Percentiles rank a stretch among this genome's conserved stretches.
Conservation (phyloP, 306 rosid species). For the Rosa chinensis region DNA sequence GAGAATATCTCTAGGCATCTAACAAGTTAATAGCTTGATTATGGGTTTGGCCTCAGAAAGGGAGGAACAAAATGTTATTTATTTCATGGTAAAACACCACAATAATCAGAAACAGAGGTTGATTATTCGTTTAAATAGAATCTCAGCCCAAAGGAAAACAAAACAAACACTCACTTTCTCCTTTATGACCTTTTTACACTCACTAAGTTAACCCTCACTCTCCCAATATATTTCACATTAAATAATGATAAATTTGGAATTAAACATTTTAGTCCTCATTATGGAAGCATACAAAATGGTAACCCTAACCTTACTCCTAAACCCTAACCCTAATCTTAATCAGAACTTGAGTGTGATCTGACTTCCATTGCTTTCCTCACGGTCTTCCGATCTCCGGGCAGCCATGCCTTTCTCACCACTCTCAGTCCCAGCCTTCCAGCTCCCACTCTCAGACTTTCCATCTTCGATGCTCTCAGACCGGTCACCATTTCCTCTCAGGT, state of each 20-base stretch:
- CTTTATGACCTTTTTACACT: constrained; percentile 43
- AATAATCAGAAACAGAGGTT: neutral
- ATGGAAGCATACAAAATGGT: constrained; percentile 14
- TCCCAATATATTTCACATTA: neutral
- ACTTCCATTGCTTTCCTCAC: constrained; percentile 74
- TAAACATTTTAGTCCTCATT: neutral
- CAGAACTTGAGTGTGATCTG: constrained; percentile 85
- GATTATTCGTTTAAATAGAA: constrained; percentile 12
- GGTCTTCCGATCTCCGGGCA: constrained; percentile 42
- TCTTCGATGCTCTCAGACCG: constrained; percentile 92
- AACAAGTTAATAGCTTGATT: neutral
- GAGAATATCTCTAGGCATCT: neutral
- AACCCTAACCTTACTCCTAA: constrained; percentile 13
- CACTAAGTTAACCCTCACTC: constrained; percentile 7
- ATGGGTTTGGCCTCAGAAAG: neutral
- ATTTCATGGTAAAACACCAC: neutral
- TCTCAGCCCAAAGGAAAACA: constrained; percentile 27
- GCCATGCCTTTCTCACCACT: constrained; percentile 71
- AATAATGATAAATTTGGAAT: constrained; percentile 21
- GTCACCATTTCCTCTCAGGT: constrained; percentile 44
- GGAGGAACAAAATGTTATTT: neutral
- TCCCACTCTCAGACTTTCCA: constrained; percentile 89
- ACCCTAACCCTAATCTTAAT: constrained; percentile 30
- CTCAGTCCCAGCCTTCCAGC: constrained; percentile 80
- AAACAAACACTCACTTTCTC: constrained; percentile 47